These are phyloP conservation scores for Dothideomycetes sp. DNA, from an alignment of 2,329 filamentous ascomycete species.

Conservation along the genomic window DNA sequence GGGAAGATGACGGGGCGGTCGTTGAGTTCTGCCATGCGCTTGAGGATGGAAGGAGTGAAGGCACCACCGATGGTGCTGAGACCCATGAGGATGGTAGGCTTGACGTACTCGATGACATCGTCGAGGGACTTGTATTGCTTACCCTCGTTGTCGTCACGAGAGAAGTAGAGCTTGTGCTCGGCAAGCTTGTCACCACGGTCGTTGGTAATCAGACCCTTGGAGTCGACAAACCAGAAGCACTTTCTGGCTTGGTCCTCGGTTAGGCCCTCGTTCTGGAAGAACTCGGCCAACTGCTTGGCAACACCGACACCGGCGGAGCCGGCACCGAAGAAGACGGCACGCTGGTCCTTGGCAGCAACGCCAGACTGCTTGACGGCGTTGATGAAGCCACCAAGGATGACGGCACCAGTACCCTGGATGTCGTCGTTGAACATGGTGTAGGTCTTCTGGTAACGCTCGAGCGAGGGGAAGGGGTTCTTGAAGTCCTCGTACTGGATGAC, in stretches of 20 bases:
- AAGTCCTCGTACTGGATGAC: conserved; percentile 95
- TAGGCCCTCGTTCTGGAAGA: conserved; percentile 86
- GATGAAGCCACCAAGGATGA: conserved; percentile 77
- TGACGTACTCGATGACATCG: conserved; percentile 88
- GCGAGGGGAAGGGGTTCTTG: conserved; percentile 91
- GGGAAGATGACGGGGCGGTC: conserved; percentile 73
- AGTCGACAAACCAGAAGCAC: conserved; percentile 97
- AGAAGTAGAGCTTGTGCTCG: conserved; percentile 67
- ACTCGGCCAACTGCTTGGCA: conserved; percentile 94
- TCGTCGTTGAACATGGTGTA: conserved; percentile 99
- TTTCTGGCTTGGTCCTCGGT: conserved; percentile 76
- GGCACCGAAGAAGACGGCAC: conserved; percentile 90
- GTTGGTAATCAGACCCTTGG: conserved; percentile 74
- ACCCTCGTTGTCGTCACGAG: conserved; percentile 55
- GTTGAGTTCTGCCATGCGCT: conserved; percentile 50
- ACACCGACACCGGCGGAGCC: conserved; percentile 95
- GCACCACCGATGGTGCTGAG: conserved; percentile 89
- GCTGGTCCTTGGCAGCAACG: conserved; percentile 79
- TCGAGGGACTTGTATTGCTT: conserved; percentile 67
- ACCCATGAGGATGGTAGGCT: conserved; percentile 89
- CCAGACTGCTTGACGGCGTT: conserved; percentile 73
- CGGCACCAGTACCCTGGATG: conserved; percentile 78
- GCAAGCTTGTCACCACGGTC: conserved; percentile 92
- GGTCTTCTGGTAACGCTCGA: conserved; percentile 76
- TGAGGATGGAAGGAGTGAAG: conserved; percentile 81